phyloP scores from a whole-genome alignment of 441 rosid species.

The Syzygium malaccense region DNA sequence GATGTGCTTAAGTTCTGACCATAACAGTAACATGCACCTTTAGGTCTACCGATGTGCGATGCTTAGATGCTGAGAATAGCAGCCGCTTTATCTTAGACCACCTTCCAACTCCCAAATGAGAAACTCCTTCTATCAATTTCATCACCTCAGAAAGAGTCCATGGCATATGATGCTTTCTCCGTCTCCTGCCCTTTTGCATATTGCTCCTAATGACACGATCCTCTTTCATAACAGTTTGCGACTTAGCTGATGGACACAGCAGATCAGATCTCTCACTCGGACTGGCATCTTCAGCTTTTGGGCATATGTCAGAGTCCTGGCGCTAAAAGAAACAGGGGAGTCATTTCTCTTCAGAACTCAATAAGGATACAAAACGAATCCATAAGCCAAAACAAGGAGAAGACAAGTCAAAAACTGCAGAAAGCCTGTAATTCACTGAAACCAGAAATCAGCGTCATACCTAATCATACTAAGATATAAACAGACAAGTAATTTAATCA shows the following conservation, averaged over 20 bases:
- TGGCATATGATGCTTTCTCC: slow-evolving; percentile 16
- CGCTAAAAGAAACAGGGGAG: background rate
- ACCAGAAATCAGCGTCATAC: background rate
- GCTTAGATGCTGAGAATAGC: slow-evolving; percentile 10
- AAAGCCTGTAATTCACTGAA: background rate
- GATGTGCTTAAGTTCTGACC: background rate
- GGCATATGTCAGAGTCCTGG: background rate
- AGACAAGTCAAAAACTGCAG: background rate
- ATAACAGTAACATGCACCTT: background rate
- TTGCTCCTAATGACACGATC: background rate
- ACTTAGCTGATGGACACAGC: background rate
- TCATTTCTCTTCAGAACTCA: background rate
- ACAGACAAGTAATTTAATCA: background rate
- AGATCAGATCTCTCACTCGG: slow-evolving; percentile 2
- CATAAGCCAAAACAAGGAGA: background rate
- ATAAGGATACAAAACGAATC: background rate
- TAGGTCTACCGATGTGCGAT: slow-evolving; percentile 15
- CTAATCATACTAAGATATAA: background rate
- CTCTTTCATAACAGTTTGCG: background rate
- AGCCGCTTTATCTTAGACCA: slow-evolving; percentile 16
- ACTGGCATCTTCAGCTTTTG: background rate
- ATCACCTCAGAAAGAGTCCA: slow-evolving; percentile 17
- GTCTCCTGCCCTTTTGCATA: slow-evolving; percentile 3
- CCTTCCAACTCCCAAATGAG: slow-evolving; percentile 13
- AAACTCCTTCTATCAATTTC: slow-evolving; percentile 13